Evolutionary conservation across 768 basidiomycete genomes (phyloP), one percentile per base, ranked within the genome.

Genomic region (Mycena indigotica): DNA sequence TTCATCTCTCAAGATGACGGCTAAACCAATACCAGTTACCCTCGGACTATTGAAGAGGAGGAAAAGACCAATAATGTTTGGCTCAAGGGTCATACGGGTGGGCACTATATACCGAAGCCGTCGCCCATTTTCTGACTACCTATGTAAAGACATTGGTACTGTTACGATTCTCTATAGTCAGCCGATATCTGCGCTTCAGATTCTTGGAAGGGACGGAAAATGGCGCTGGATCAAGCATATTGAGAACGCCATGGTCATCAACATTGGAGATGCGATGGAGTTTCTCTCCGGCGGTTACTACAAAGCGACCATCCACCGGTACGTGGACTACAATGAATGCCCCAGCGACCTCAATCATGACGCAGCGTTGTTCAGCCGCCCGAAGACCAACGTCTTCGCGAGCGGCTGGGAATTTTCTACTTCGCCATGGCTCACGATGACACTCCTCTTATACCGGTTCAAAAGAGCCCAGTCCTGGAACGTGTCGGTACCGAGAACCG

Each of bases 161-260:
- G n/a, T 80, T 45, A 74, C 72, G 5, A 70, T 78, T 35, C 57
- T 80, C 3, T 80, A 76, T 73, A 77, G 77, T 32, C 78, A 80
- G 52, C 77, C 78, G 1, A 72, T 78, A 5, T 66, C 76, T 1
- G 76, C 68, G 0, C 67, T 78, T 19, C 77, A 79, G 32, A 77
- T 80, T 23, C 61, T 74, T 3, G 69, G 69, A 3, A 69, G 61
- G 2, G 76, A 77, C 19, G 72, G 72, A 1, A 65, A 54, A 40
- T 80, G 77, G 76, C 69, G 66, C 10, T 77, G 75, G 73, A 67
- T 79, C 24, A 71, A 65, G 52, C 77, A 79, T 50, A 66, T 75
- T 5, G 74, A 76, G 2, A 76, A 77, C 28, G 77, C 77, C 19
- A 24, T 80, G 80, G 70, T 74, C 17, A 65, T 80, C 38, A 79